Evolutionary conservation across 1,284 basidiomycete genomes (phyloP), one percentile per base, ranked within the genome.

Genomic region (Trametes pubescens): DNA sequence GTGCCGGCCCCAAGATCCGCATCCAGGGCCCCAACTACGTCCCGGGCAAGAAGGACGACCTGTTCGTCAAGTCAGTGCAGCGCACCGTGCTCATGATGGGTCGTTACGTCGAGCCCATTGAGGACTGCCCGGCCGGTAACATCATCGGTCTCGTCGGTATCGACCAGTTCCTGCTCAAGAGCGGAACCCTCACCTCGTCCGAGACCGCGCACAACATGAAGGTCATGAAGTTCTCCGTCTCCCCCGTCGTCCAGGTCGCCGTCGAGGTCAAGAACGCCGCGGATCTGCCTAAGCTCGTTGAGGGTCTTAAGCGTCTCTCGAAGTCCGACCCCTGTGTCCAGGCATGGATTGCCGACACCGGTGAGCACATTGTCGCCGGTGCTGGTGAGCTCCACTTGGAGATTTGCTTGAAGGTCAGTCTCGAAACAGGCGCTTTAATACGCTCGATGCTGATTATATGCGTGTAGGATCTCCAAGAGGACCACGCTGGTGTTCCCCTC

Each of bases 71-170:
- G 88, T 94, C 96, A 60, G 91, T 99, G 74, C 98, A 99, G 84
- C 95, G 98, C 73, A 99, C 98, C 64, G 94, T 99, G 63, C 88
- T 99, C 80, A 99, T 99, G 98, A 99, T 99, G 98, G 98, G 98
- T 82, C 95, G 98, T 80, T 93, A 94, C 80, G 93, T 99, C 76
- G 97, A 99, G 81, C 94, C 98, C 69, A 98, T 99, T 73, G 98
- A 99, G 84, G 98, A 99, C 76, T 99, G 97, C 83, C 98, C 97
- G 51, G 91, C 96, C 71, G 98, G 98, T 78, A 99, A 99, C 89
- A 99, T 99, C 75, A 83, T 96, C 72, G 98, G 98, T 89, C 93
- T 99, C 77, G 97, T 99, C 82, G 98, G 98, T 87, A 94, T 99
- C 76, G 98, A 99, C 84, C 98, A 99, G 84, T 99, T 99, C 94